Base-by-base conservation (phyloP, 495 filamentous ascomycete species). In the Letharia columbiana region DNA sequence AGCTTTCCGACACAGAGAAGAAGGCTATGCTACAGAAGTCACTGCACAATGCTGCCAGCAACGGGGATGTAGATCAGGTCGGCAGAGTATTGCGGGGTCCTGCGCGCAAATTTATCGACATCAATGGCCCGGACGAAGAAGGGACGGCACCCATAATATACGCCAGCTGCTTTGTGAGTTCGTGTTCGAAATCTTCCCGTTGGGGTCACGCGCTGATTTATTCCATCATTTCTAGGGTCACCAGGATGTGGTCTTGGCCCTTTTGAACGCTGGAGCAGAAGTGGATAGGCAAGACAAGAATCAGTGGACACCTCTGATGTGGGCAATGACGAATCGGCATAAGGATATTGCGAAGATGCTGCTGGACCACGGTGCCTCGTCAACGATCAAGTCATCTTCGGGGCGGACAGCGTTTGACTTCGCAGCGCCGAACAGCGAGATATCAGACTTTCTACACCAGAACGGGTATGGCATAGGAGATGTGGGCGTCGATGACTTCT, bases 301-400 rank as follows among this genome's bases (percentile, higher is more conserved):
- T 73, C 86, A 93, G 68, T 99, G 94, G 94, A 99, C 91, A 74
- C 88, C 94, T 23, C 79, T 99, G 70, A 99, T 98, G 94, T 99
- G 94, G 94, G 94, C 94, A 41, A 98, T 97, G 91, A 98, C 94
- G 49, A 99, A 98, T 73, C 81, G 92, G 68, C 94, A 99, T 74
- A 97, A 97, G 75, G 87, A 86, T 40, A 98, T 99, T 70, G 91
- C 91, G 33, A 97, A 97, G 72, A 79, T 90, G 20, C 77, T 99
- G 31, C 81, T 99, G 41, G 93, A 98, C 71, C 87, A 93, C 72
- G 95, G 95, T 4, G 94, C 94, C 18, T 96, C 91, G n/a, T 85
- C 92, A 31, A 92, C 97, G 74, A 89, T 94, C 66, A 96, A 94
- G 74, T 98, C 94, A 1, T 91, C 90, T 1, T 90, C 90, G 3